Evolutionary conservation across 75 land plant genomes (phyloP), one percentile per base, ranked within the genome.

Genomic region (Pinus taeda): DNA sequence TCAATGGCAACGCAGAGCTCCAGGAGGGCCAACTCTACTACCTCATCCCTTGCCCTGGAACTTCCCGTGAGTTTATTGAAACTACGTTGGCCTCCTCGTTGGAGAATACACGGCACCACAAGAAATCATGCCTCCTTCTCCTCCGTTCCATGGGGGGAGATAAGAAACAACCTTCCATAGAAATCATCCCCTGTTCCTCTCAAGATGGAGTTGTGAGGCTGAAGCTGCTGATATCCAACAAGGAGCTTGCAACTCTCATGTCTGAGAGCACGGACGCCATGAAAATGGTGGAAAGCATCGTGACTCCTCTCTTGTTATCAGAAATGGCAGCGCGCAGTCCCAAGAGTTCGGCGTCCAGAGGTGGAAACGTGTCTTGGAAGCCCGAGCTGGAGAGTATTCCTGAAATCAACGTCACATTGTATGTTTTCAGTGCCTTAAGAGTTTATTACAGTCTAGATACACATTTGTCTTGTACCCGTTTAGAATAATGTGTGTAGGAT

Each of bases 371-470:
- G 18, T 69, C 71, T 37, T 69, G 71, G 71, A 69, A 69, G 22
- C 71, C 71, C n/a, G 53, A 69, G 36, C 71, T 69, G 14, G 71
- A 69, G 24, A 69, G 71, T 17, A 69, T 69, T 15, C 53, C 53
- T 8, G 71, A 69, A 69, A 69, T 69, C 71, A 67, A 67, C 20
- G 71, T 67, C 49, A 67, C 71, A 20, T 39, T 67, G 71, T 67
- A 67, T 67, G 71, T 39, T 18, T 20, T 64, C 67, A 15, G 15
- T 7, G 20, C 53, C 53, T 45, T 45, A 2, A 33, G 0, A 1
- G 1, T 33, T 33, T 33, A 1, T 33, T 33, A 33, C 33, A 33
- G 33, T 33, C 33, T 33, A 33, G 1, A 33, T 33, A 33, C 33
- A 33, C 33, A 33, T 33, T 33, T 26, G 26, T 26, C 26, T 0